Evolutionary conservation across 2,329 filamentous ascomycete genomes (phyloP), one percentile per base, ranked within the genome.

Genomic region (Metarhizium brunneum): DNA sequence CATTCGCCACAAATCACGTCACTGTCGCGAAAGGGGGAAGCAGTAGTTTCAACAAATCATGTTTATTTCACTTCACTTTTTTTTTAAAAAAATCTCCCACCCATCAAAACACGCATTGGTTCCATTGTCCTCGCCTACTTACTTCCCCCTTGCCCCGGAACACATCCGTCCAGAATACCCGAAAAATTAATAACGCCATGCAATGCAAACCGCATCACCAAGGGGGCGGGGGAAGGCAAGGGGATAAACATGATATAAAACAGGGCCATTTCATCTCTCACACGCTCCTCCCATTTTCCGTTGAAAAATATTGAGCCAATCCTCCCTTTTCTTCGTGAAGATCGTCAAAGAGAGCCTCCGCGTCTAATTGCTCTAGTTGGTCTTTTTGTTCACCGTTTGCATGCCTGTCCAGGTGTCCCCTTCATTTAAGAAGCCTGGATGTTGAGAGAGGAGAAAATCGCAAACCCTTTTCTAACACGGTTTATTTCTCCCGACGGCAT

Each of bases 151-250:
- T 61, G 61, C 63, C 58, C 61, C 59, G 62, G 63, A 61, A 65
- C 63, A 64, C 64, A 65, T 64, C 63, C 35, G 53, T 57, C 66
- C 64, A 35, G 32, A 47, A 45, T 50, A 51, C 53, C 50, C 56
- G 53, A 55, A 54, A 57, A 36, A 45, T 55, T 11, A 65, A 56
- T 61, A 71, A 71, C 68, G 68, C 68, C 68, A 65, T 68, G 66
- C 66, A 71, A 69, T 69, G 68, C 68, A 70, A 69, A 69, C 66
- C 64, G 67, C 68, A 71, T 70, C 66, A 67, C 66, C 62, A 35
- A 35, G 63, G 61, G 57, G 42, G 40, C 32, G 47, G 40, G 35
- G 20, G 14, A 45, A 30, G 13, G n/a, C 35, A 16, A 45, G 42
- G 47, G 45, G 58, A 67, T 65, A 67, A 63, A 64, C 61, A 60